Base-by-base conservation (phyloP, 1,284 basidiomycete species). In the Ganoderma meredithae region DNA sequence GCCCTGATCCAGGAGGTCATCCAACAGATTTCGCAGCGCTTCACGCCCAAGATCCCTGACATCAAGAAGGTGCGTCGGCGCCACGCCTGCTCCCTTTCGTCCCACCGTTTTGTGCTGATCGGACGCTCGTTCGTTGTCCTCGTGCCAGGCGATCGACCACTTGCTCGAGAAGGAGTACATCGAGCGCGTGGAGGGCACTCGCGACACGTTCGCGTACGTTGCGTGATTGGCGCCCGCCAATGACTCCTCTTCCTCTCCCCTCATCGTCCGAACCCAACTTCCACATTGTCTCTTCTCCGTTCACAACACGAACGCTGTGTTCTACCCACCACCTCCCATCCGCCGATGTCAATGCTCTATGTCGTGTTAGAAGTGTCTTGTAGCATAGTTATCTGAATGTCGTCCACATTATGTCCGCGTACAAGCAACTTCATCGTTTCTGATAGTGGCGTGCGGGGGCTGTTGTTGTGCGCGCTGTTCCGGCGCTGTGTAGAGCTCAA, bases 121-220 rank as follows among this genome's bases (percentile, higher is more conserved):
- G 40, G 44, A 22, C 6, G 36, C 7, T 63, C 31, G 19, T 19
- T 15, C 8, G 31, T 65, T 8, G 65, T 8, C 69, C 64, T 66
- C 25, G 36, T 39, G 36, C 7, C 78, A 95, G 92, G 97, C 97
- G n/a, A 99, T 99, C 76, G 98, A 99, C 78, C 92, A 94, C 47
- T 83, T 99, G 44, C 87, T 99, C 65, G 97, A 99, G 84, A 98
- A 98, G 82, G 98, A 99, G 81, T 99, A 98, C 79, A 93, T 99
- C 70, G 96, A 98, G 79, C 91, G 97, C 47, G 92, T 95, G 33
- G 94, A 95, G 36, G 95, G 91, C 19, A 90, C 90, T 60, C 87
- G 90, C 75, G 92, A 94, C 78, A 90, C 89, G 61, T 94, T 93
- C 76, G 89, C 90, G 31, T 94, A 94, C 76, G 90, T 93, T 69